phyloP scores from a whole-genome alignment of 2,329 filamentous ascomycete species.

The Hypoxylon sp. region DNA sequence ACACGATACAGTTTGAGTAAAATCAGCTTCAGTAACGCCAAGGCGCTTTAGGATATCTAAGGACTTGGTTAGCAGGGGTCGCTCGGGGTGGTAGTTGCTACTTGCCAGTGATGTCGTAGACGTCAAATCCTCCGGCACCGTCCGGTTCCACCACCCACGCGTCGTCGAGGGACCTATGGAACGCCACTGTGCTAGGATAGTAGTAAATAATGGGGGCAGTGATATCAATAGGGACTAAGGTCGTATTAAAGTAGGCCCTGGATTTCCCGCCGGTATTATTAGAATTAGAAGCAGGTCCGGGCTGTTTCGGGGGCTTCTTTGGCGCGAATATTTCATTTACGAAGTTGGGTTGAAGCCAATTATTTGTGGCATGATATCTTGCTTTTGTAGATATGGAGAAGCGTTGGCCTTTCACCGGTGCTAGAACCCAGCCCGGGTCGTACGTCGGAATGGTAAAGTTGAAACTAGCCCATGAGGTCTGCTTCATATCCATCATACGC shows the following conservation, averaged over 20 bases:
- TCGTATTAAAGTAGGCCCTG: no score
- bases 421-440: not conserved
- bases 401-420: not conserved
- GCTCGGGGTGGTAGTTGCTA: not conserved
- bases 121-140: slow-evolving; percentile 17
- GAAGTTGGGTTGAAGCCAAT: not conserved
- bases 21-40: slow-evolving; percentile 14
- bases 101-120: slow-evolving; percentile 35
- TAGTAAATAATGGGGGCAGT: slow-evolving; percentile 1
- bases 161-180: slow-evolving; percentile 24
- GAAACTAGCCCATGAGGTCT: slow-evolving; percentile 4
- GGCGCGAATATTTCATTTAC: not conserved
- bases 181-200: slow-evolving; percentile 23
- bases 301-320: not conserved
- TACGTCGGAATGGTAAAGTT: slow-evolving; percentile 9
- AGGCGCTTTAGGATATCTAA: slow-evolving; percentile 4
- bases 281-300: no score
- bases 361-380: not conserved
- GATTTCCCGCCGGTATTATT: no score
- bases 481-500: not conserved
- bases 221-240: no score
- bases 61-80: not conserved
- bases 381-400: not conserved
- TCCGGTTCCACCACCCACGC: slow-evolving; percentile 34
- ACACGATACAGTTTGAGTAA: not conserved